Evolutionary conservation across 352 stramenopile genomes (phyloP).

Genomic region (Phytophthora sojae): DNA sequence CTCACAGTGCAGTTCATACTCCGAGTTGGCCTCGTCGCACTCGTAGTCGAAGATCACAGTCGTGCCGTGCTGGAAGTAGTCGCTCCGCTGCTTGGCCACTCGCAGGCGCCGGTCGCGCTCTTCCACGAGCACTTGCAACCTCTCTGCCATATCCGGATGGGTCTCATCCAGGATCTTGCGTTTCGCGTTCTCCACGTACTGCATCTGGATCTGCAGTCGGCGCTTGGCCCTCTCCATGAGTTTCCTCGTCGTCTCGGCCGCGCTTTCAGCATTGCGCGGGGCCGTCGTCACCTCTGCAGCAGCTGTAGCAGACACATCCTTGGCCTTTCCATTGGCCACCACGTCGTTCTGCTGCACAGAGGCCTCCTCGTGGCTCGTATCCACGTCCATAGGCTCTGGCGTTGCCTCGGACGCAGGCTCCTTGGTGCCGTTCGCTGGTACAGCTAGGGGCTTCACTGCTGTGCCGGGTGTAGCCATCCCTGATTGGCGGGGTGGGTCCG

Average conservation of each 20-base stretch:
- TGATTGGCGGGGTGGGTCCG: constrained; percentile 35
- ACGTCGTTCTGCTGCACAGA: constrained; percentile 1
- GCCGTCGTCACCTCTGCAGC: constrained; percentile 2
- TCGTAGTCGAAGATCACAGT: constrained; percentile 83
- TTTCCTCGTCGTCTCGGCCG: constrained; percentile 39
- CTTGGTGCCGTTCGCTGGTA: constrained; percentile 22
- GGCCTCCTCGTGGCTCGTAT: constrained; percentile 16
- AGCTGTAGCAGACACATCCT: not conserved
- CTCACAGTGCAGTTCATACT: constrained; percentile 80
- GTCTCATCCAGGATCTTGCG: constrained; percentile 69
- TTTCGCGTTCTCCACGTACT: constrained; percentile 73
- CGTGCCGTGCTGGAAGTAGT: constrained; percentile 69
- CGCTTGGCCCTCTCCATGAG: constrained; percentile 42
- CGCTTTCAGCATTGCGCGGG: constrained; percentile 24
- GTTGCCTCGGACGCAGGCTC: constrained; percentile 1
- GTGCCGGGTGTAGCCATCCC: constrained; percentile 36
- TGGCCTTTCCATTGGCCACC: constrained; percentile 25
- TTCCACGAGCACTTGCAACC: constrained; percentile 46
- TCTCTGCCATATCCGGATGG: constrained; percentile 71
- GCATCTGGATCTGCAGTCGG: constrained; percentile 71
- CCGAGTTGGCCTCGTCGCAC: constrained; percentile 79
- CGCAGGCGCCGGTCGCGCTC: constrained; percentile 60
- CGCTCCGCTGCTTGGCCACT: constrained; percentile 50
- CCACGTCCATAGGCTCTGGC: constrained; percentile 25
- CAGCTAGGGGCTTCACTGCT: constrained; percentile 15